Evolutionary conservation across 495 filamentous ascomycete genomes (phyloP).

Genomic region (Rostrohypoxylon terebratum): DNA sequence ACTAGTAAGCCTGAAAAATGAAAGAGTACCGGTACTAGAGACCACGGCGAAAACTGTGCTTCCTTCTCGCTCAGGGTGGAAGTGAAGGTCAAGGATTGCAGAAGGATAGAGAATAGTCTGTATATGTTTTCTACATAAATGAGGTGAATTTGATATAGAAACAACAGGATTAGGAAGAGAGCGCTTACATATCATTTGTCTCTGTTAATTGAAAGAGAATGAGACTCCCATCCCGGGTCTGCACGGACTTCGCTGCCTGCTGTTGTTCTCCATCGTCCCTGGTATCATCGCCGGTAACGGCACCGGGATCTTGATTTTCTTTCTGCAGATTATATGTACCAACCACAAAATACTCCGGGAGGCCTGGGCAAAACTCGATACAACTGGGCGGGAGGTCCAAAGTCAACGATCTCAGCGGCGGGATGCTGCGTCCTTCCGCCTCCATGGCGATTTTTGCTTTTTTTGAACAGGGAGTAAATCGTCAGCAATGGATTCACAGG

Average conservation of each 20-base stretch:
- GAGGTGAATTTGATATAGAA: slow-evolving; percentile 32
- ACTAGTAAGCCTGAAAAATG: slow-evolving; percentile 66
- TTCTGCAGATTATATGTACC: slow-evolving; percentile 87
- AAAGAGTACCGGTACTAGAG: slow-evolving; percentile 76
- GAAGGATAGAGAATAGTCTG: slow-evolving; percentile 68
- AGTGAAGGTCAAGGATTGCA: slow-evolving; percentile 88
- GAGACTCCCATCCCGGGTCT: slow-evolving; percentile 78
- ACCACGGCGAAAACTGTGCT: slow-evolving; percentile 72
- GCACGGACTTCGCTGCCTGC: slow-evolving; percentile 51
- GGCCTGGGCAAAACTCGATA: slow-evolving; percentile 78
- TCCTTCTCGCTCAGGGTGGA: slow-evolving; percentile 67
- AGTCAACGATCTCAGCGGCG: slow-evolving; percentile 55
- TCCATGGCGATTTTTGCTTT: slow-evolving; percentile 34
- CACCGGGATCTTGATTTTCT: slow-evolving; percentile 47
- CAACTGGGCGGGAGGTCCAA: slow-evolving; percentile 81
- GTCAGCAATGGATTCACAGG: not conserved
- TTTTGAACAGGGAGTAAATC: not conserved
- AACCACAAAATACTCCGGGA: slow-evolving; percentile 76
- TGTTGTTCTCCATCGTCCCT: slow-evolving; percentile 38
- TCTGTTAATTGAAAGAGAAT: slow-evolving; percentile 69
- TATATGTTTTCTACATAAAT: slow-evolving; percentile 50
- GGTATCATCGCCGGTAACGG: slow-evolving; percentile 50
- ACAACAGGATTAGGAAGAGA: not conserved
- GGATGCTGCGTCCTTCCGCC: slow-evolving; percentile 31
- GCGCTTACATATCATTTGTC: slow-evolving; percentile 64